Percentiles rank a stretch among this genome's conserved stretches.
These are phyloP conservation scores for Allium fistulosum DNA, from an alignment of 106 monocot genomes.

Conservation along the genomic window DNA sequence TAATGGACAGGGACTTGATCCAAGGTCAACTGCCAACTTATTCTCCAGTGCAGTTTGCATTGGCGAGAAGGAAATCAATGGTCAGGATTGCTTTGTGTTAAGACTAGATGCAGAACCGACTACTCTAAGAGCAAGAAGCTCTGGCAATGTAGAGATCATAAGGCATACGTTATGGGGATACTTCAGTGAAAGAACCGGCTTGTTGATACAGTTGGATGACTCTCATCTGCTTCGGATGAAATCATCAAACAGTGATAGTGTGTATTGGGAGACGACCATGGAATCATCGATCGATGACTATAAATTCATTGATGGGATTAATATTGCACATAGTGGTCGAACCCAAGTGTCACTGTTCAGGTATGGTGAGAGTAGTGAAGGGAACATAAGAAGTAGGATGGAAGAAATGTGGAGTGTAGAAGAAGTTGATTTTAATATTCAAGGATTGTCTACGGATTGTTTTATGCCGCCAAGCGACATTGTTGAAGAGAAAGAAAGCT, in stretches of 20 bases:
- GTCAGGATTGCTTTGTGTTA: conserved; percentile 68
- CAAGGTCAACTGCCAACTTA: conserved; percentile 60
- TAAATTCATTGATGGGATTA: conserved; percentile 53
- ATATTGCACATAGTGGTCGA: conserved; percentile 61
- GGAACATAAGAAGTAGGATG: conserved; percentile 41
- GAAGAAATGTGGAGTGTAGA: conserved; percentile 77
- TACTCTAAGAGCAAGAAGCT: conserved; percentile 46
- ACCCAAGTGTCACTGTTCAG: conserved; percentile 54
- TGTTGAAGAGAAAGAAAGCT: conserved; percentile 12
- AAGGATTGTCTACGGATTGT: conserved; percentile 56
- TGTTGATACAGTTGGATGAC: conserved; percentile 65
- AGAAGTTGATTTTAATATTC: conserved; percentile 76
- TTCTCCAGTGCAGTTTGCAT: conserved; percentile 55
- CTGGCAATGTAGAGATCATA: conserved; percentile 53
- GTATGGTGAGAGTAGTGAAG: conserved; percentile 32
- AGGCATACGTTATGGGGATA: conserved; percentile 78
- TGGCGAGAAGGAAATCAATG: conserved; percentile 61
- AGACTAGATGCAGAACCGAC: conserved; percentile 46
- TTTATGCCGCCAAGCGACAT: conserved; percentile 60
- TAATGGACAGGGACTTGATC: conserved; percentile 63
- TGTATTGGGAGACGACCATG: conserved; percentile 74
- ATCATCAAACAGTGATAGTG: conserved; percentile 19
- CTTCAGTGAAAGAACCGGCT: conserved; percentile 81
- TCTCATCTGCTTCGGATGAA: conserved; percentile 59
- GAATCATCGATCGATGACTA: conserved; percentile 63